Percentiles rank a stretch among this genome's conserved stretches.
phyloP scores from a whole-genome alignment of 805 yeast genomes.

The Saturnispora quitensis region DNA sequence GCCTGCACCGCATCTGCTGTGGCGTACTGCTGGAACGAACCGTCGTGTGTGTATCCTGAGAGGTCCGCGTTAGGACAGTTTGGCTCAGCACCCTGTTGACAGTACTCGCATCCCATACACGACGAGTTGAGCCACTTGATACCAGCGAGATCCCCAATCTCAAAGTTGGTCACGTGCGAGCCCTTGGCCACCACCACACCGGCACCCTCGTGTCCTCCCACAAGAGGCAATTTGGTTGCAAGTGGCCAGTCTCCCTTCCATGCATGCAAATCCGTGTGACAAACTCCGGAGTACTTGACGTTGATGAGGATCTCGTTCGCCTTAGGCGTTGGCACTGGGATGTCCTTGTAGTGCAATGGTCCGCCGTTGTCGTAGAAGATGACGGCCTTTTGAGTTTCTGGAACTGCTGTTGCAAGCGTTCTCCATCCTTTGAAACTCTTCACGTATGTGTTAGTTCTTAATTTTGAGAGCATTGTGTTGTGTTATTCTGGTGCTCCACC shows the following conservation, averaged over 20 bases:
- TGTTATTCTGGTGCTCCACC: too few relatives aligned
- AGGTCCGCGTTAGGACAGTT: constrained; percentile 62
- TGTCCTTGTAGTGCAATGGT: constrained; percentile 55
- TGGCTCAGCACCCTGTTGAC: constrained; percentile 58
- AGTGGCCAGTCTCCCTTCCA: constrained; percentile 94
- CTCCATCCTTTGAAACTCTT: constrained; percentile 1
- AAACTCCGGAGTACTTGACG: constrained; percentile 82
- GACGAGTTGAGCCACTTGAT: constrained; percentile 78
- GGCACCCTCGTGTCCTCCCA: constrained; percentile 89
- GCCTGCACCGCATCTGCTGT: constrained; percentile 86
- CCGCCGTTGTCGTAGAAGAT: constrained; percentile 61
- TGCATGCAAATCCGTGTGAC: constrained; percentile 91
- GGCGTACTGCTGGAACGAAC: constrained; percentile 86
- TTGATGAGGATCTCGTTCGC: constrained; percentile 71
- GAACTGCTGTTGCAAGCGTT: constrained; percentile 29
- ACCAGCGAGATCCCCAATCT: constrained; percentile 76
- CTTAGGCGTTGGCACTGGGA: constrained; percentile 74
- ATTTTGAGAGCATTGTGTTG: neutral
- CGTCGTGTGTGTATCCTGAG: constrained; percentile 85
- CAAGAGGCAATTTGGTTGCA: constrained; percentile 62
- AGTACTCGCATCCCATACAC: constrained; percentile 69
- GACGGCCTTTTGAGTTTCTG: constrained; percentile 63
- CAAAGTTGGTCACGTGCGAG: constrained; percentile 55
- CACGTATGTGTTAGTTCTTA: neutral
- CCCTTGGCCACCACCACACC: constrained; percentile 79